Conservation (phyloP, 2,329 filamentous ascomycete genomes). For the Orbilia ellipsospora region DNA sequence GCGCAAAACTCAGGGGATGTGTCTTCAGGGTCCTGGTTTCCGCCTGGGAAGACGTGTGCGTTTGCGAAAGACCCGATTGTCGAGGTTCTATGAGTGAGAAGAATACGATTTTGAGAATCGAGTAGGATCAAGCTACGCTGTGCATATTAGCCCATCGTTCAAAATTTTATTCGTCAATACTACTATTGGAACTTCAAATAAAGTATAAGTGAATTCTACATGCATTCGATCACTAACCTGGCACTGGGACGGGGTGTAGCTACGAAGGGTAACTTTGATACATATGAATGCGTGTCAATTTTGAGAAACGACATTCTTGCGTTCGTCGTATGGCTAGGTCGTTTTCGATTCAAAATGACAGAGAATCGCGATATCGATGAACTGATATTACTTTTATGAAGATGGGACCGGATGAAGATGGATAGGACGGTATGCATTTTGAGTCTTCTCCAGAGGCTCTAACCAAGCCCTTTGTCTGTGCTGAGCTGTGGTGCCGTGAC, state of each 20-base stretch:
- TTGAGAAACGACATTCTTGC: slow-evolving; percentile 26
- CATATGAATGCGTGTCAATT: slow-evolving; percentile 50
- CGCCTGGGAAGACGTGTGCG: slow-evolving; percentile 95
- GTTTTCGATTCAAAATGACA: neutral
- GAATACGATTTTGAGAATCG: slow-evolving; percentile 85
- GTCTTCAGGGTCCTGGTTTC: slow-evolving; percentile 84
- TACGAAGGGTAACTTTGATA: slow-evolving; percentile 52
- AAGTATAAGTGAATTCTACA: neutral
- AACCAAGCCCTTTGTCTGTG: neutral
- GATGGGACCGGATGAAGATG: slow-evolving; percentile 22
- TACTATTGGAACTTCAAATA: neutral
- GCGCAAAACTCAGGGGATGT: slow-evolving; percentile 70
- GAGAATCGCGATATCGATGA: slow-evolving; percentile 15
- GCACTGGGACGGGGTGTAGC: slow-evolving; percentile 73
- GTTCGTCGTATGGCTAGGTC: slow-evolving; percentile 8
- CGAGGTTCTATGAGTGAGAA: slow-evolving; percentile 85
- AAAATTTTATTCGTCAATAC: neutral
- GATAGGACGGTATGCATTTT: slow-evolving; percentile 20
- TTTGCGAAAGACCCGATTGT: slow-evolving; percentile 87
- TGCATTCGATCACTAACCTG: slow-evolving; percentile 64
- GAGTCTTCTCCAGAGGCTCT: neutral
- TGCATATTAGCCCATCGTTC: neutral
- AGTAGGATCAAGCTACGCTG: slow-evolving; percentile 78
- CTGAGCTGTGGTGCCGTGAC: slow-evolving; percentile 20
- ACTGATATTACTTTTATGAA: slow-evolving; percentile 8